Evolutionary conservation across 495 filamentous ascomycete genomes (phyloP), one percentile per base, ranked within the genome.

Genomic region (Collariella sp.): DNA sequence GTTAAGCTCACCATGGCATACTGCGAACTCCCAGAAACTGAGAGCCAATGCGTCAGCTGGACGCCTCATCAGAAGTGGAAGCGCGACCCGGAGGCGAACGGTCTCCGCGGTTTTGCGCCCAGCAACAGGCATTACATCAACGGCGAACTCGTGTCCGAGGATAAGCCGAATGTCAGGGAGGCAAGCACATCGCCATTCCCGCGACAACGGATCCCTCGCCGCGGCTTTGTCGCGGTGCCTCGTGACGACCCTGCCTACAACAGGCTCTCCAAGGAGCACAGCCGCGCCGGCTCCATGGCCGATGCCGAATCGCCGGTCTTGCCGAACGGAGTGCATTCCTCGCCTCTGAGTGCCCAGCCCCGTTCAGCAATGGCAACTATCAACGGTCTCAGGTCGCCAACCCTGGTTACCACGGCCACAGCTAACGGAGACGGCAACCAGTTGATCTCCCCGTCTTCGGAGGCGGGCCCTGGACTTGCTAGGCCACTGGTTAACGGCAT

Each of bases 1-100:
- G 43, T 89, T 39, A 75, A 79, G 45, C 70, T 87, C 39, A 64
- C 70, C 3, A 71, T 81, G 46, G 68, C 70, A 26, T 80, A 81
- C 54, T 64, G 69, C 31, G 78, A 81, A 52, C 68, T 81, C 36
- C 71, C 74, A 11, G 73, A 75, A 44, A 64, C 63, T 44, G 72
- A 76, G 55, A 52, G 59, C 10, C 64, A 67, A 33, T 62, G 65
- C 41, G 55, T 38, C n/a, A 67, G 58, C 9, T 76, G 67, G 62
- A 46, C 52, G 31, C 55, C 63, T 7, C 61, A 65, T n/a, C 61
- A 66, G 42, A 78, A 78, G 64, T 81, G 77, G 76, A 79, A 71
- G 57, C 67, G 67, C 34, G 78, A 81, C 56, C 76, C 74, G 0
- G 72, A 73, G 46, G 69, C 71, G 5, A 60, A 66, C 49, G 66